phyloP scores from a whole-genome alignment of 805 yeast genomes.

The Yamadazyma sp. region DNA sequence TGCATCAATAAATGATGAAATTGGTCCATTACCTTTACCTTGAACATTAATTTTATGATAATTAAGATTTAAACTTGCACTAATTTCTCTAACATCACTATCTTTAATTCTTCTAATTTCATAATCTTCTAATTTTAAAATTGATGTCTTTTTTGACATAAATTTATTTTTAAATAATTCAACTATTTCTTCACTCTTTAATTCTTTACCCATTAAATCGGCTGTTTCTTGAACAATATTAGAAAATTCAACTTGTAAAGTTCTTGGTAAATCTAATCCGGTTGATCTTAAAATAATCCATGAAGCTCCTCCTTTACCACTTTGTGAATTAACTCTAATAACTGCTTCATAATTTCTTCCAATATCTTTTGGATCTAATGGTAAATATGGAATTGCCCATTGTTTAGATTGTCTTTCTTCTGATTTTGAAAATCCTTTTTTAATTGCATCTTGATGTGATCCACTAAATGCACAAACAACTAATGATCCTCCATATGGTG shows the following conservation, averaged over 20 bases:
- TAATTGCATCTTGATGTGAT: constrained; percentile 68
- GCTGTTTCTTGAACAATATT: constrained; percentile 61
- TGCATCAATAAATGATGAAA: constrained; percentile 70
- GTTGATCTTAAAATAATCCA: constrained; percentile 72
- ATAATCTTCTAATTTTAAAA: constrained; percentile 41
- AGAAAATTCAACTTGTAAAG: constrained; percentile 66
- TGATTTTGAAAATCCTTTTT: constrained; percentile 58
- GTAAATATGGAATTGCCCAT: constrained; percentile 76
- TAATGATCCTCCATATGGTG: constrained; percentile 77
- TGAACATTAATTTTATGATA: constrained; percentile 25
- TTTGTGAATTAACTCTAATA: constrained; percentile 78
- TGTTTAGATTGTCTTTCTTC: constrained; percentile 36
- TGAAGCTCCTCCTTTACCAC: constrained; percentile 89
- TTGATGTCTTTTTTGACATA: constrained; percentile 34
- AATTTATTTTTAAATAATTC: constrained; percentile 54
- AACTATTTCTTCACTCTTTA: constrained; percentile 64
- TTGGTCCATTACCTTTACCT: constrained; percentile 78
- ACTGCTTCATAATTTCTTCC: constrained; percentile 82
- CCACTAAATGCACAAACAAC: constrained; percentile 81
- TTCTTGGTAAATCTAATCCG: constrained; percentile 73
- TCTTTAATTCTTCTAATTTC: constrained; percentile 37
- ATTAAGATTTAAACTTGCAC: constrained; percentile 30
- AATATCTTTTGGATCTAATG: constrained; percentile 77
- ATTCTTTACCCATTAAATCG: constrained; percentile 65
- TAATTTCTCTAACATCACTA: constrained; percentile 42